Base-by-base conservation (phyloP, 2,329 filamentous ascomycete genomes). In the Fonsecaea multimorphosa region DNA sequence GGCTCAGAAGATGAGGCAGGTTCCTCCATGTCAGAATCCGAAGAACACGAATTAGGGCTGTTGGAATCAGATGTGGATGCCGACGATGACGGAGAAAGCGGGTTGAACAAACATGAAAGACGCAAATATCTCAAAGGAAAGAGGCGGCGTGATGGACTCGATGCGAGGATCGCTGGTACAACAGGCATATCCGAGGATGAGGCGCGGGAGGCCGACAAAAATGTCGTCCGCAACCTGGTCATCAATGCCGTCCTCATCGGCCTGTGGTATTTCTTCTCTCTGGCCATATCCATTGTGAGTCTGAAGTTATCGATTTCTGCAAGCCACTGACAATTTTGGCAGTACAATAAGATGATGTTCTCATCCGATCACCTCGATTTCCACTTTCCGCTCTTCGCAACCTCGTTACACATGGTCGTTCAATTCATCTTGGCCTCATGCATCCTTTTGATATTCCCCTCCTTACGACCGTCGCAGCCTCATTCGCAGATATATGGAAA, bases 301-400 rank as follows among this genome's bases (percentile, higher is more conserved):
- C 58, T 49, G 22, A 14, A 38, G 24, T 22, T 9, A 12, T 16
- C 4, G n/a, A 22, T 32, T n/a, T 9, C 34, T 22, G 44, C 19
- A 57, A 54, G 55, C 46, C 51, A 67, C 67, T 73, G 61, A 71
- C 36, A n/a, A 51, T 51, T 8, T 54, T 54, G 31, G 40, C 72
- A 95, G 90, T 99, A 98, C 84, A 99, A 99, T 85, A 98, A 97
- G 82, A 98, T 95, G 95, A 98, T 99, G 94, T 98, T 99, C 80
- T 91, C 91, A 74, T 86, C 89, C 68, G 69, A 72, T 19, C 87
- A 90, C 71, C 86, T 96, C 72, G 90, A 97, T 78, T 99, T 99
- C 77, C 89, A 91, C 58, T 98, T 95, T 74, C 95, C 95, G 44
- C 85, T 99, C 57, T 98, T 98, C 79, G 97, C 93, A 11, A 99